These are phyloP conservation scores for Daldinia loculata DNA, from an alignment of 495 filamentous ascomycete genomes.

Conservation along the genomic window DNA sequence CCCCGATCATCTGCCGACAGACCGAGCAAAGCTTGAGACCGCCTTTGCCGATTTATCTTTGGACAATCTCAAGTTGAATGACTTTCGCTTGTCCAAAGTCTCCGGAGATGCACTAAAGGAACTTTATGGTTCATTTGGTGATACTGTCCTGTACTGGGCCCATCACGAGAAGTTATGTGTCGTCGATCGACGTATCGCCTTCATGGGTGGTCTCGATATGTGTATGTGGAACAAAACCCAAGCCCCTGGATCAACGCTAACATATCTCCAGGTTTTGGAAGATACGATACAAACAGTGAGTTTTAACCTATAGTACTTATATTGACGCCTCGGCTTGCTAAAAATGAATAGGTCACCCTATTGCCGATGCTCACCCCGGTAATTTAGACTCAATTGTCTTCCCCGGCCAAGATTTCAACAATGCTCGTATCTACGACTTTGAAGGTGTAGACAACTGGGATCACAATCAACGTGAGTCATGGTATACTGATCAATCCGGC, in stretches of 20 bases:
- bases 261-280: conserved; percentile 60
- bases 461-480: conserved; percentile 72
- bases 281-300: conserved; percentile 67
- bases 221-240: conserved; percentile 50
- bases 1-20: conserved; percentile 84
- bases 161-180: conserved; percentile 95
- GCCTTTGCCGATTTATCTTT: conserved; percentile 60
- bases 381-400: conserved; percentile 80
- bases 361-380: conserved; percentile 84
- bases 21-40: conserved; percentile 38
- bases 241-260: conserved; percentile 17
- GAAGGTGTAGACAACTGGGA: conserved; percentile 83
- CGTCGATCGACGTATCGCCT: conserved; percentile 80
- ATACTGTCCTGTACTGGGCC: conserved; percentile 90
- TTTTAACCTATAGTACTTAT: background rate
- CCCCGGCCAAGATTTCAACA: conserved; percentile 95
- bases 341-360: conserved; percentile 69
- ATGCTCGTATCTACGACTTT: conserved; percentile 88
- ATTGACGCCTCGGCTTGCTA: background rate
- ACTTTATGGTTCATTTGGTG: conserved; percentile 81
- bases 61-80: conserved; percentile 57
- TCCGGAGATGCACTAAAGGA: conserved; percentile 73
- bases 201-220: conserved; percentile 87
- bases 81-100: conserved; percentile 62
- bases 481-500: background rate